Conservation (phyloP, 2,329 filamentous ascomycete genomes). For the Neoarthrinium moseri region DNA sequence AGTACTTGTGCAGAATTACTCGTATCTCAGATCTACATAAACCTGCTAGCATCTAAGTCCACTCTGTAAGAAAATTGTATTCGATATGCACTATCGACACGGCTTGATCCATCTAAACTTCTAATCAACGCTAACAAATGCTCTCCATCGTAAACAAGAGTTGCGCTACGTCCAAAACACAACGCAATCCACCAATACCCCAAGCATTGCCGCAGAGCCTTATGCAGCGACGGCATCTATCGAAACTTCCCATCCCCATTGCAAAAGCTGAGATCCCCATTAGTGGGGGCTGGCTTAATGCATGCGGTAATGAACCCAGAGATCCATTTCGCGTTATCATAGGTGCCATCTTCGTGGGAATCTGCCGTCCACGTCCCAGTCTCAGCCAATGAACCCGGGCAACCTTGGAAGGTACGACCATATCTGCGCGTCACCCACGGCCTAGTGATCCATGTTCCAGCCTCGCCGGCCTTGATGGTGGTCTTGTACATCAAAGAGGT, state of each 20-base stretch:
- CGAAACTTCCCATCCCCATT: neutral
- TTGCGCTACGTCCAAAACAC: too few species aligned
- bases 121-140: too few species aligned
- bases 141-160: too few species aligned
- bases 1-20: too few species aligned
- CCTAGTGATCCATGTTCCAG: neutral
- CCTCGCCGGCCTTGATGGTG: conserved; percentile 1
- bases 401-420: conserved; percentile 1
- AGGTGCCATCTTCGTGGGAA: neutral
- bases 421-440: conserved; percentile 1
- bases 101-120: too few species aligned
- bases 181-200: too few species aligned
- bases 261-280: neutral
- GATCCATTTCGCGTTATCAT: conserved; percentile 4
- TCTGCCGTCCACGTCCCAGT: conserved; percentile 3
- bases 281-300: neutral
- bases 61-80: too few species aligned
- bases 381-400: neutral
- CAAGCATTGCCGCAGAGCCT: too few species aligned
- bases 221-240: too few species aligned
- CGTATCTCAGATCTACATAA: too few species aligned
- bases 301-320: conserved; percentile 2
- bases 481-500: conserved; percentile 3
- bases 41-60: too few species aligned
- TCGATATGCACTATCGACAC: too few species aligned